A percentile compares a stretch with the other conserved stretches of the same genome.
Evolutionary conservation across 805 yeast genomes (phyloP).

Genomic region (Metahyphopichia silvanorum): DNA sequence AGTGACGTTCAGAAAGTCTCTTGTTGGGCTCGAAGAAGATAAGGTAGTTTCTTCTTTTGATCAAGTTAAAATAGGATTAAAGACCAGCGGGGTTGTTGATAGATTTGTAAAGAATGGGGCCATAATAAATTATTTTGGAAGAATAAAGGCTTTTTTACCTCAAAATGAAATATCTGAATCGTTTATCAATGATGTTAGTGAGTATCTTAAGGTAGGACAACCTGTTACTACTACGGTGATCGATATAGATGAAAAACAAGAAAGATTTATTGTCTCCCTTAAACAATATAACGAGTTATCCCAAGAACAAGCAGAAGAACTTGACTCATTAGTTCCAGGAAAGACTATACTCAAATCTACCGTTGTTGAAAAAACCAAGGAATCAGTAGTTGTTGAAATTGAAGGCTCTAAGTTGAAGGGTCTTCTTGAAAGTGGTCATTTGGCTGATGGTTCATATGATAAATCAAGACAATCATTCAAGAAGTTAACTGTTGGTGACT

Average conservation of each 20-base stretch:
- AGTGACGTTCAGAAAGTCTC: conserved; percentile 78
- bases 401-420: conserved; percentile 56
- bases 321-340: conserved; percentile 55
- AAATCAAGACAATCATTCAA: conserved; percentile 67
- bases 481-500: conserved; percentile 58
- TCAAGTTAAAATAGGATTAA: conserved; percentile 41
- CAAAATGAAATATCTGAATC: conserved; percentile 87
- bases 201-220: conserved; percentile 80
- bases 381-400: conserved; percentile 64
- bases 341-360: conserved; percentile 55
- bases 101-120: conserved; percentile 75
- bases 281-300: conserved; percentile 57
- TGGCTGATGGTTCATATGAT: conserved; percentile 72
- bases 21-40: conserved; percentile 64
- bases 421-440: conserved; percentile 68
- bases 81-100: conserved; percentile 72
- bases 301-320: conserved; percentile 42
- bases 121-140: conserved; percentile 78
- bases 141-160: conserved; percentile 77
- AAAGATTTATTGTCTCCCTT: conserved; percentile 69
- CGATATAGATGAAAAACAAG: conserved; percentile 48
- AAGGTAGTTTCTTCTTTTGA: conserved; percentile 41
- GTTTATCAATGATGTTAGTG: conserved; percentile 71
- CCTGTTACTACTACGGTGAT: conserved; percentile 69
- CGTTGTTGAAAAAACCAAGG: conserved; percentile 74